Conservation (phyloP, 192 early-diverging fungal species). For the Phycomyces nitens region DNA sequence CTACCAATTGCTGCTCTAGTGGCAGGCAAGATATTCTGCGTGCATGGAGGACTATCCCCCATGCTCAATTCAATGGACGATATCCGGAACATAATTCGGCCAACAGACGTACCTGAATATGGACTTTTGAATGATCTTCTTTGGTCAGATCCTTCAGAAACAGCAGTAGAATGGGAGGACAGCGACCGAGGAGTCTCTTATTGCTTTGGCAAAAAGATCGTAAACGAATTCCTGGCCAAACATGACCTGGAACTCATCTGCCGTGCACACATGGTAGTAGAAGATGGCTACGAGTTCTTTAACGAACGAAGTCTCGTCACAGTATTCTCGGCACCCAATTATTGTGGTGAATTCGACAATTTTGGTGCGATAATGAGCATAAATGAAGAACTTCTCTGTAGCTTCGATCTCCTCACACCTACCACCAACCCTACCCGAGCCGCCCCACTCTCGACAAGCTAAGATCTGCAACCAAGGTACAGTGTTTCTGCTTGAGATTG, state of each 20-base stretch:
- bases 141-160: constrained; percentile 91
- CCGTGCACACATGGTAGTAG: constrained; percentile 92
- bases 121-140: constrained; percentile 89
- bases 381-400: constrained; percentile 78
- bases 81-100: constrained; percentile 73
- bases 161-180: constrained; percentile 78
- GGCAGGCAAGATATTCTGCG: constrained; percentile 91
- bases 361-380: constrained; percentile 56
- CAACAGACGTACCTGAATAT: constrained; percentile 89
- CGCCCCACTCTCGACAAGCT: constrained; percentile 11
- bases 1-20: constrained; percentile 91
- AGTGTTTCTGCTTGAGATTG: too few relatives aligned
- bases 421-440: constrained; percentile 20
- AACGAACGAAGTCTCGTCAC: constrained; percentile 93
- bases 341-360: constrained; percentile 56
- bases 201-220: constrained; percentile 83
- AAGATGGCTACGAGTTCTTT: constrained; percentile 99
- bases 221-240: constrained; percentile 77
- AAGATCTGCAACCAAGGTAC: constrained; percentile 14
- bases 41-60: constrained; percentile 91
- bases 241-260: constrained; percentile 95
- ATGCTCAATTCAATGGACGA: constrained; percentile 81
- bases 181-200: constrained; percentile 96
- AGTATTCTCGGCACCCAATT: constrained; percentile 90
- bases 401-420: constrained; percentile 57